A percentile compares a stretch with the other conserved stretches of the same genome.
Conservation (phyloP, 2,329 filamentous ascomycete genomes). For the Scortechinia acanthostroma region DNA sequence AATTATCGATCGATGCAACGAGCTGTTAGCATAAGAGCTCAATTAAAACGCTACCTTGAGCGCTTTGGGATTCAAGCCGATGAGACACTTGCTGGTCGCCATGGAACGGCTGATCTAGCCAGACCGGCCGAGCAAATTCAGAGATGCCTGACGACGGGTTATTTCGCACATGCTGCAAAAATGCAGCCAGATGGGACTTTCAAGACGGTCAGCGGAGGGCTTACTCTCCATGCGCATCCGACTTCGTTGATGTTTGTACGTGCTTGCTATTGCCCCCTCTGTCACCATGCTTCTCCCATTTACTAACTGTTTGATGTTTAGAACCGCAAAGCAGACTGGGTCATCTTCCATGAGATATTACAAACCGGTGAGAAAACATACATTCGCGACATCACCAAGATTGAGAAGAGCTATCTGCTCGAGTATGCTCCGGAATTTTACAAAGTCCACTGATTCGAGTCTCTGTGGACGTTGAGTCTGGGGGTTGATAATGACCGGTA, state of each 20-base stretch:
- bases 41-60: conserved; percentile 81
- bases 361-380: conserved; percentile 83
- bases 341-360: conserved; percentile 88
- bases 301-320: not conserved
- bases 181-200: conserved; percentile 94
- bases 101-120: conserved; percentile 6
- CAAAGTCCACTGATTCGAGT: conserved; percentile 38
- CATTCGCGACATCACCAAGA: conserved; percentile 85
- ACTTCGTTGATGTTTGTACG: conserved; percentile 76
- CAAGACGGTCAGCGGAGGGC: conserved; percentile 73
- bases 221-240: conserved; percentile 78
- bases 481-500: too few species aligned
- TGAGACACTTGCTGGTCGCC: conserved; percentile 41
- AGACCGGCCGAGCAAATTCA: conserved; percentile 65
- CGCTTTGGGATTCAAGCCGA: conserved; percentile 70
- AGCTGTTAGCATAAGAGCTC: conserved; percentile 78
- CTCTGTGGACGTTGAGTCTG: too few species aligned
- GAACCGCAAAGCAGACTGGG: conserved; percentile 92
- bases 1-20: conserved; percentile 80
- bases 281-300: not conserved
- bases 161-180: conserved; percentile 84
- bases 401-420: conserved; percentile 85
- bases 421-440: conserved; percentile 86
- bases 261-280: not conserved
- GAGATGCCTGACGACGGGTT: conserved; percentile 79